Evolutionary conservation across 2,329 filamentous ascomycete genomes (phyloP).

Genomic region (Botrytis galanthina): DNA sequence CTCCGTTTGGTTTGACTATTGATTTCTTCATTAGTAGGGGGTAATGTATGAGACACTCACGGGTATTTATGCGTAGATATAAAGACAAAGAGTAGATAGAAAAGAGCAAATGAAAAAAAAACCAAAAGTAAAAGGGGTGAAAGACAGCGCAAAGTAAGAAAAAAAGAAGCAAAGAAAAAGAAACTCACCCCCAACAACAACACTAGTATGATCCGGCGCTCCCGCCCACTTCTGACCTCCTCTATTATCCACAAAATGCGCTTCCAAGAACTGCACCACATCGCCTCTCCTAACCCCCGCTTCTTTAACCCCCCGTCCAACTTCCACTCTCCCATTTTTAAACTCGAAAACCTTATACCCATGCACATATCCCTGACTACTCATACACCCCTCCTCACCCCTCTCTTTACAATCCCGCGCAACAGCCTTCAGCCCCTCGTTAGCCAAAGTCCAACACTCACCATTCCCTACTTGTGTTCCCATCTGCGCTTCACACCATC

Average conservation of each 20-base stretch:
- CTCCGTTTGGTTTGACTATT: neutral
- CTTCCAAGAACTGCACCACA: constrained; percentile 39
- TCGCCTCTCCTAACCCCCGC: constrained; percentile 39
- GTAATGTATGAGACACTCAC: neutral
- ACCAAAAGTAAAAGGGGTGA: neutral
- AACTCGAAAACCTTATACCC: constrained; percentile 38
- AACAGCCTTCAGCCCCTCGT: constrained; percentile 36
- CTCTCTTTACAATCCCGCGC: constrained; percentile 26
- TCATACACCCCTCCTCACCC: constrained; percentile 37
- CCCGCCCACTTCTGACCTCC: constrained; percentile 36
- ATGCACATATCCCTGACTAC: constrained; percentile 37
- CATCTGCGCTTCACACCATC: constrained; percentile 36
- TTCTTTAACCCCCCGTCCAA: constrained; percentile 30
- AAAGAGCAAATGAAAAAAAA: neutral
- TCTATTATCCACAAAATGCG: constrained; percentile 34
- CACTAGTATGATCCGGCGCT: constrained; percentile 39
- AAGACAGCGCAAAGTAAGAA: neutral
- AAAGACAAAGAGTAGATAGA: neutral
- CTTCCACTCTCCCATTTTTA: constrained; percentile 26
- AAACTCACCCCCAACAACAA: constrained; percentile 31
- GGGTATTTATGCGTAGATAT: neutral
- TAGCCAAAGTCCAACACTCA: constrained; percentile 42
- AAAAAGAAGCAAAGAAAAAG: neutral
- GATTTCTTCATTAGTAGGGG: neutral
- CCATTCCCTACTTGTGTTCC: constrained; percentile 41